phyloP scores from a whole-genome alignment of 2,329 filamentous ascomycete genomes.

The Fusarium vanettenii region DNA sequence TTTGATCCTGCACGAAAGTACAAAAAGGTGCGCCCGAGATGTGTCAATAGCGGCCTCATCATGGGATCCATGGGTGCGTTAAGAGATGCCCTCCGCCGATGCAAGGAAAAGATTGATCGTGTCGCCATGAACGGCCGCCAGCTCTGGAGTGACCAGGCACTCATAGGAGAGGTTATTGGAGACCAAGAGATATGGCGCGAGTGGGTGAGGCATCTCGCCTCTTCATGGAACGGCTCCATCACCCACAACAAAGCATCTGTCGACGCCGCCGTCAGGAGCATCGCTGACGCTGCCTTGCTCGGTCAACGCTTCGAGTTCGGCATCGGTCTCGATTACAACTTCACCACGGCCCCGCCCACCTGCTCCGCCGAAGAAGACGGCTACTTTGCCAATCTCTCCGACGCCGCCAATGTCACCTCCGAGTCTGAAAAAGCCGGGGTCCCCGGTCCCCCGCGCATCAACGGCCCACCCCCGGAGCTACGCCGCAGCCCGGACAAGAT shows the following conservation, averaged over 20 bases:
- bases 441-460: constrained; percentile 43
- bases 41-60: constrained; percentile 51
- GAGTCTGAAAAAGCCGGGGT: constrained; percentile 48
- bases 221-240: constrained; percentile 47
- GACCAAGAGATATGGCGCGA: constrained; percentile 53
- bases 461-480: constrained; percentile 45
- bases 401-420: constrained; percentile 34
- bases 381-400: constrained; percentile 46
- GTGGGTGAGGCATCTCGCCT: constrained; percentile 45
- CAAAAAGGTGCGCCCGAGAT: constrained; percentile 48
- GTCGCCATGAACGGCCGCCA: constrained; percentile 46
- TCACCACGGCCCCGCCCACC: constrained; percentile 50
- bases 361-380: constrained; percentile 53
- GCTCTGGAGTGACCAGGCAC: constrained; percentile 54
- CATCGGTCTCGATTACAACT: constrained; percentile 54
- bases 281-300: constrained; percentile 44
- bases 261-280: constrained; percentile 26
- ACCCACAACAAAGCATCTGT: constrained; percentile 28
- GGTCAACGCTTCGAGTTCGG: constrained; percentile 52
- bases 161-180: constrained; percentile 53
- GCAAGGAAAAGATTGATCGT: constrained; percentile 45
- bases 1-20: constrained; percentile 50
- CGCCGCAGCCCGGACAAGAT: constrained; percentile 15
- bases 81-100: constrained; percentile 38
- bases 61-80: constrained; percentile 50